These are phyloP conservation scores for Pyracantha coccinea DNA, from an alignment of 331 rosid genomes.

Conservation along the genomic window DNA sequence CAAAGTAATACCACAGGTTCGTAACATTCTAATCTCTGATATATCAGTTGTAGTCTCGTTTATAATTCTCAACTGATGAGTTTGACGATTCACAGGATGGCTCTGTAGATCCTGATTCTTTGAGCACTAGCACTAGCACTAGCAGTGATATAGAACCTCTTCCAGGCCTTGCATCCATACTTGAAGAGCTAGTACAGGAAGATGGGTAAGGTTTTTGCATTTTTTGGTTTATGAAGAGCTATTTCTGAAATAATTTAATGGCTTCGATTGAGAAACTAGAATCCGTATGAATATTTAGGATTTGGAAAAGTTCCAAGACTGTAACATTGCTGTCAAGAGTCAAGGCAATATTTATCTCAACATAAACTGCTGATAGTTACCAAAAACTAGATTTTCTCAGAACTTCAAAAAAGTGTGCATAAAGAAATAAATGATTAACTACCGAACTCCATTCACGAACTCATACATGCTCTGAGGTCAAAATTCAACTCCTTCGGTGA, in stretches of 20 bases:
- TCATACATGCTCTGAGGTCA: background rate
- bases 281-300: background rate
- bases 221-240: background rate
- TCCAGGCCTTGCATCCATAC: constrained; percentile 82
- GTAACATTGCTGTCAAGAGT: background rate
- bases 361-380: background rate
- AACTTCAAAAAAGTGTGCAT: background rate
- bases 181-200: constrained; percentile 65
- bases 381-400: background rate
- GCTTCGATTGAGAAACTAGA: background rate
- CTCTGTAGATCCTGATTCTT: constrained; percentile 31
- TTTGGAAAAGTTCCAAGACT: background rate
- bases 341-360: background rate
- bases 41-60: background rate
- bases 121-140: constrained; percentile 12
- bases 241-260: background rate
- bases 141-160: constrained; percentile 59
- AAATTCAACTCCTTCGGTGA: background rate
- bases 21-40: constrained; percentile 14
- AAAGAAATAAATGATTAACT: background rate
- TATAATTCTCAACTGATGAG: constrained; percentile 8
- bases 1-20: constrained; percentile 92
- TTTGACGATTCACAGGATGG: constrained; percentile 41
- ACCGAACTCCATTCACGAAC: background rate
- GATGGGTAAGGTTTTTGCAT: constrained; percentile 55